phyloP scores from a whole-genome alignment of 2,329 filamentous ascomycete genomes.

The Aureobasidium mangrovei region DNA sequence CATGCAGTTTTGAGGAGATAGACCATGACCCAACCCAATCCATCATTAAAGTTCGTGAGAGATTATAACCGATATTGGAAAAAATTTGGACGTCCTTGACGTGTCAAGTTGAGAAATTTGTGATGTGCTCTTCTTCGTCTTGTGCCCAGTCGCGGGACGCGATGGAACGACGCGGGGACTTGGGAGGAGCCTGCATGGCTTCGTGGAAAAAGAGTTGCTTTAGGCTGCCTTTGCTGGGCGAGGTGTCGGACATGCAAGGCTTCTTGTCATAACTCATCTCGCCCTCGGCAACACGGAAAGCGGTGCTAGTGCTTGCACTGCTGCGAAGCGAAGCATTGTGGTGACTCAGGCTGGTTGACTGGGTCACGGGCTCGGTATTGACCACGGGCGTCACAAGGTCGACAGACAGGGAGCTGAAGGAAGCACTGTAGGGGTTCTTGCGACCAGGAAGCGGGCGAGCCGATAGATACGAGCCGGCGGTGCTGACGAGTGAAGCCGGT shows the following conservation, averaged over 20 bases:
- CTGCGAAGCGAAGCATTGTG: conserved; percentile 25
- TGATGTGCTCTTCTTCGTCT: no score
- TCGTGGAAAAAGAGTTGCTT: conserved; percentile 29
- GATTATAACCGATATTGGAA: no score
- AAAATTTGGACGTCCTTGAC: no score
- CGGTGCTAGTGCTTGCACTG: conserved; percentile 25
- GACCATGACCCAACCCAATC: background rate
- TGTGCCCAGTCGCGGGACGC: background rate
- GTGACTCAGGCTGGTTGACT: conserved; percentile 21
- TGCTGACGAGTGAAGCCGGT: conserved; percentile 37
- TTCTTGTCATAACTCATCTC: conserved; percentile 22
- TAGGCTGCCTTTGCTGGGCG: conserved; percentile 20
- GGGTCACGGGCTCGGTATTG: conserved; percentile 19
- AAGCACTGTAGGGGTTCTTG: conserved; percentile 31
- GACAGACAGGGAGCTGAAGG: conserved; percentile 32
- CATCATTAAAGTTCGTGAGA: background rate
- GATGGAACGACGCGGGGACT: background rate
- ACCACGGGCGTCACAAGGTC: conserved; percentile 37
- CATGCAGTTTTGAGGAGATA: no score
- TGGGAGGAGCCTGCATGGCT: conserved; percentile 24
- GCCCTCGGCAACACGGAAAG: conserved; percentile 24
- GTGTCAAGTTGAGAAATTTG: no score
- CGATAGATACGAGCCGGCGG: conserved; percentile 32
- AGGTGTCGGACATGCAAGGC: conserved; percentile 6
- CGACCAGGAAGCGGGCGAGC: conserved; percentile 33